These are phyloP conservation scores for Eustoma russellianum DNA, from an alignment of 257 asterid genomes.

Conservation along the genomic window DNA sequence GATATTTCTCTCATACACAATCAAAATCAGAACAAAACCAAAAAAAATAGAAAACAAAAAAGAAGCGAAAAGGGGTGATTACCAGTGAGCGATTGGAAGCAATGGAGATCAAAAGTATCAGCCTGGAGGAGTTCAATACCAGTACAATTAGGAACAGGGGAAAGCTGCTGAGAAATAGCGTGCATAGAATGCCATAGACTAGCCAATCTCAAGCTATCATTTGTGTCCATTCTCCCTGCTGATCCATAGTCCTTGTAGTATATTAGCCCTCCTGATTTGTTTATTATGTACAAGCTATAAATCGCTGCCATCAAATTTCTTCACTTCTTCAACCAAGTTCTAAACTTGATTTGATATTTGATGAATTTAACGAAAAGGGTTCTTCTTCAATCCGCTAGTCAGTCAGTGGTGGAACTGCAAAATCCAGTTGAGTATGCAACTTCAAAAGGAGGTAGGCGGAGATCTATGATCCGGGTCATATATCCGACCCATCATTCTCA, in stretches of 20 bases:
- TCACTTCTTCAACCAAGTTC: neutral
- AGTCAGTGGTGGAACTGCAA: no score
- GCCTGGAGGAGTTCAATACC: conserved; percentile 97
- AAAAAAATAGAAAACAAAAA: neutral
- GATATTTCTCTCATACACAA: neutral
- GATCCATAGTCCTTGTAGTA: conserved; percentile 92
- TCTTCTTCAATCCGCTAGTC: neutral
- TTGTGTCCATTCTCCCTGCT: conserved; percentile 93
- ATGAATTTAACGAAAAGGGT: neutral
- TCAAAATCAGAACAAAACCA: neutral
- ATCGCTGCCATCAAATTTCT: conserved; percentile 57
- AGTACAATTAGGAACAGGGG: conserved; percentile 70
- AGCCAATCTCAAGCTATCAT: conserved; percentile 85
- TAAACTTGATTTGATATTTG: neutral
- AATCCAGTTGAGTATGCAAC: no score
- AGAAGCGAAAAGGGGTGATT: neutral
- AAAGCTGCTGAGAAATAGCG: conserved; percentile 96
- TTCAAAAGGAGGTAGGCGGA: no score
- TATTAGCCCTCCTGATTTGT: conserved; percentile 95
- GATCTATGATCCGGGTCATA: no score
- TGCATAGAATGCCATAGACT: conserved; percentile 99
- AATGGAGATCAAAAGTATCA: conserved; percentile 83
- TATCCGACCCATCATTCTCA: no score
- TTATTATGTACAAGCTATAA: conserved; percentile 82
- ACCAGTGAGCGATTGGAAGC: conserved; percentile 97